Evolutionary conservation across 441 rosid species (phyloP).

Genomic region (Gossypium schwendimanii): DNA sequence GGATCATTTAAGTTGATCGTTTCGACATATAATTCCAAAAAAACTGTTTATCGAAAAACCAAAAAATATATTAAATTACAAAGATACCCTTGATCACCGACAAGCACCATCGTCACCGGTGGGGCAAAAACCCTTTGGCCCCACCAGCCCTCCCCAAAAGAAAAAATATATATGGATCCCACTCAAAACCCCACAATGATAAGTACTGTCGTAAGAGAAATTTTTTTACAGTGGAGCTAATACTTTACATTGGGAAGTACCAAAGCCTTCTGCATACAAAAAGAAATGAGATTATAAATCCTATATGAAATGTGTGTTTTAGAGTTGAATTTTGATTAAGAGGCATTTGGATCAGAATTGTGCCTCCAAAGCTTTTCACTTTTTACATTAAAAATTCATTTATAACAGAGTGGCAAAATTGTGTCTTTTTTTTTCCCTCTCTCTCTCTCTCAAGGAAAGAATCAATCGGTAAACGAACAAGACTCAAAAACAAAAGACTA

Average conservation of each 20-base stretch:
- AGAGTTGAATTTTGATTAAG: constrained; percentile 6
- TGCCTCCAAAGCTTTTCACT: neutral
- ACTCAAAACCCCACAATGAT: neutral
- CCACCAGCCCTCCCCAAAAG: constrained; percentile 7
- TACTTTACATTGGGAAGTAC: neutral
- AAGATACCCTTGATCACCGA: constrained; percentile 6
- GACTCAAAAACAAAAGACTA: constrained; percentile 13
- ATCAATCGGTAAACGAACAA: constrained; percentile 18
- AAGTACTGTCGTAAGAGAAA: constrained; percentile 9
- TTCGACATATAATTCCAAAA: neutral
- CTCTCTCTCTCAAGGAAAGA: constrained; percentile 28
- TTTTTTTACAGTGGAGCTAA: neutral
- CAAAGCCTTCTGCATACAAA: neutral
- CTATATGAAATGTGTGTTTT: neutral
- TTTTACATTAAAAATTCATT: neutral
- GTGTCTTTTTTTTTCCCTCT: constrained; percentile 8
- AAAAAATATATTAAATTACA: neutral
- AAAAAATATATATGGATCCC: neutral
- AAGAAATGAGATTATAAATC: neutral
- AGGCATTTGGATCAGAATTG: neutral
- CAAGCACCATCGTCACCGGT: constrained; percentile 8
- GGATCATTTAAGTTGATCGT: neutral
- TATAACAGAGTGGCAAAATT: constrained; percentile 8
- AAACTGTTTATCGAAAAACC: neutral
- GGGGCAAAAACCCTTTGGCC: constrained; percentile 4